Evolutionary conservation across 768 basidiomycete genomes (phyloP), one percentile per base, ranked within the genome.

Genomic region (Termitomyces sp.): DNA sequence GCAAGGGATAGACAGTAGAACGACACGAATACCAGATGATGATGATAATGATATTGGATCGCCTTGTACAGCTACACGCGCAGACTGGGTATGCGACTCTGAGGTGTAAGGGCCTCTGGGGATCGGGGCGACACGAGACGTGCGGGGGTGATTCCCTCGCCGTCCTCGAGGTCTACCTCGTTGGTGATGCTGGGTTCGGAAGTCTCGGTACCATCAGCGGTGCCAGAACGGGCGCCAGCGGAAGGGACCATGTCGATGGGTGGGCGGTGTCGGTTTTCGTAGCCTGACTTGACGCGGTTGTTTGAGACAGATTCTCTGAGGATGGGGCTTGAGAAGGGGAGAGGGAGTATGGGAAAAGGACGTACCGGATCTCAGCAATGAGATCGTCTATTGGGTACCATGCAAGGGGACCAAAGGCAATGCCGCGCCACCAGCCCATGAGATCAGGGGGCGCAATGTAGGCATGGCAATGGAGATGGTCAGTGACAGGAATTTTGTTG

Each of bases 201-300:
- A 0, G 81, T 83, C 68, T 89, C 87, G 5, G 76, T 62, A 25
- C 89, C 89, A 64, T 87, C 78, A 16, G 89, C 80, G 25, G 77
- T 80, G 43, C 88, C 89, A 19, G 76, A 68, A 37, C 86, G 78
- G 29, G 87, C 78, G 3, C 90, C 90, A 1, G 90, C 91, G 17
- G 77, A 71, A 1, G 89, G 89, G 7, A 93, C 85, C 64, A 69
- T 71, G 70, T 90, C 88, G 59, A 92, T 92, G 40, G 90, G 89
- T 9, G 86, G 84, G 49, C 66, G 65, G 4, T 62, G 61, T 25
- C 88, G 81, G 57, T 82, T 80, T 53, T 77, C 72, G 62, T 89
- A 82, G 21, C 89, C 89, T 7, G 90, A 90, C 67, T 90, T 91
- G 67, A 94, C 74, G 41, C 90, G 85, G 71, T 94, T 92, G 66